Percentiles rank a stretch among this genome's conserved stretches.
phyloP scores from a whole-genome alignment of 2,329 filamentous ascomycete species.

The Torrubiellomyces zombiae region DNA sequence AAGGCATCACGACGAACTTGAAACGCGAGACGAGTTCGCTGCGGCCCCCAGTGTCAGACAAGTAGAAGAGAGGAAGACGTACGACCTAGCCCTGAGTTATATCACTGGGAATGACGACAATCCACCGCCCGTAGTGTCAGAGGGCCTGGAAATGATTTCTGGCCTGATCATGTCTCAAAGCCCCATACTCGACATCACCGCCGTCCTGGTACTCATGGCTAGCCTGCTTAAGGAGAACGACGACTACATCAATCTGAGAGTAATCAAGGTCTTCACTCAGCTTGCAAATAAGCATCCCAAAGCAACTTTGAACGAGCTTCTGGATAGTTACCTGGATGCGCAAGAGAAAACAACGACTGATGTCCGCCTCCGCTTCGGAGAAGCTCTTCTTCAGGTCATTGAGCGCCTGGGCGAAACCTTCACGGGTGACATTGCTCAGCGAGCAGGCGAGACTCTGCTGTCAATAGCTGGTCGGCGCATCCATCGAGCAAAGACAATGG shows the following conservation, averaged over 20 bases:
- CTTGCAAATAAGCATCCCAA: conserved; percentile 45
- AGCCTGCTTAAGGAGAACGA: conserved; percentile 49
- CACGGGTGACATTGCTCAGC: conserved; percentile 30
- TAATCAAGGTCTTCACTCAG: conserved; percentile 47
- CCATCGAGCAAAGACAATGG: conserved; percentile 40
- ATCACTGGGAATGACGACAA: conserved; percentile 40
- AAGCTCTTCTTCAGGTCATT: conserved; percentile 48
- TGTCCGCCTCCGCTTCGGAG: conserved; percentile 49
- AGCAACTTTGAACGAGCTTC: conserved; percentile 42
- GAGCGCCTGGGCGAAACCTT: conserved; percentile 42
- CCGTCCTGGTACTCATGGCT: conserved; percentile 45
- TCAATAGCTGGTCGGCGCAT: conserved; percentile 48
- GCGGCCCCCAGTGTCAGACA: conserved; percentile 28
- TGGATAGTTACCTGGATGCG: conserved; percentile 51
- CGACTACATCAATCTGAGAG: conserved; percentile 55
- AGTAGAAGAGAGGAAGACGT: conserved; percentile 43
- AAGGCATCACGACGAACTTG: conserved; percentile 36
- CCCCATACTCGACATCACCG: conserved; percentile 48
- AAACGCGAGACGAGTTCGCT: conserved; percentile 22
- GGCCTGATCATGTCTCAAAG: conserved; percentile 37
- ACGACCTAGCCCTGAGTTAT: conserved; percentile 46
- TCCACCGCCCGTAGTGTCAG: conserved; percentile 48
- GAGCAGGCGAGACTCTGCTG: conserved; percentile 41
- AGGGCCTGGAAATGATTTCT: conserved; percentile 45
- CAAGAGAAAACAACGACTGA: conserved; percentile 43